These are phyloP conservation scores for slime mould (Dictyostelium discoideum) DNA, from an alignment of 78 protist genomes.

Conservation along the genomic window dicty_2.7 NC_007088.5:229001-229500, in stretches of 20 bases:
- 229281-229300: background rate
- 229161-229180: conserved; percentile 13
- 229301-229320: background rate
- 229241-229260: conserved; percentile 1
- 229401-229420: no score
- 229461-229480: background rate
- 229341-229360: background rate
- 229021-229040: conserved; percentile 60
- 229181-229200: conserved; percentile 52
- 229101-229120: no score
- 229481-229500: background rate
- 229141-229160: background rate
- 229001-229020: conserved; percentile 27
- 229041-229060: conserved; percentile 49
- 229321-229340: background rate
- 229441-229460: background rate
- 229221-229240: conserved; percentile 11
- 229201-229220: conserved; percentile 30
- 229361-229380: background rate
- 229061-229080: conserved; percentile 50
- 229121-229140: background rate
- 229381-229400: no score
- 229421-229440: no score
- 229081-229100: background rate
- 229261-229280: background rate